Evolutionary conservation across 2,329 filamentous ascomycete species (phyloP).

Genomic region (Atkinsonella hypoxylon): DNA sequence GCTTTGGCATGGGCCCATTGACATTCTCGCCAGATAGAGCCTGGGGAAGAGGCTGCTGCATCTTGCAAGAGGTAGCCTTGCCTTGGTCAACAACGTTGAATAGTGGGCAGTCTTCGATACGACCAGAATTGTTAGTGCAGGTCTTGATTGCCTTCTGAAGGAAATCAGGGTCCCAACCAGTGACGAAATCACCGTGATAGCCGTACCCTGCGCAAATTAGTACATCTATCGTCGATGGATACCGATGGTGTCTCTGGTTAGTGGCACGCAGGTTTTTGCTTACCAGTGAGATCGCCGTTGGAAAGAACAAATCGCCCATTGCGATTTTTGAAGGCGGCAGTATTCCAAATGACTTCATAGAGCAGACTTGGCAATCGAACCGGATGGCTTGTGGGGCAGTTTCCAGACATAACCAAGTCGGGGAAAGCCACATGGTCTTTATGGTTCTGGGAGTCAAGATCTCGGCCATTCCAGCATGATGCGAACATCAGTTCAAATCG

Average conservation of each 20-base stretch:
- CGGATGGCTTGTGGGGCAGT: slow-evolving; percentile 58
- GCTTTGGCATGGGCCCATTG: slow-evolving; percentile 36
- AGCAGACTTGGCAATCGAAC: slow-evolving; percentile 63
- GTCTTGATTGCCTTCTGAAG: slow-evolving; percentile 60
- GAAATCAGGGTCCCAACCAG: slow-evolving; percentile 60
- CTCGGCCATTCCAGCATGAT: slow-evolving; percentile 70
- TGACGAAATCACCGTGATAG: slow-evolving; percentile 72
- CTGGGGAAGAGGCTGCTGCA: slow-evolving; percentile 41
- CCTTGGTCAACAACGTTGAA: slow-evolving; percentile 58
- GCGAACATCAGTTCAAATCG: slow-evolving; percentile 81
- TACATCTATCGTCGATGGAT: not conserved
- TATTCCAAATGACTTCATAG: slow-evolving; percentile 79
- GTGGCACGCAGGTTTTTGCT: slow-evolving; percentile 12
- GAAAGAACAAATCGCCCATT: slow-evolving; percentile 62
- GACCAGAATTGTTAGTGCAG: slow-evolving; percentile 61
- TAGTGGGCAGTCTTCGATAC: slow-evolving; percentile 60
- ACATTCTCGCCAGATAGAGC: slow-evolving; percentile 48
- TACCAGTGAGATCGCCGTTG: slow-evolving; percentile 67
- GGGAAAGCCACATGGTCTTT: slow-evolving; percentile 67
- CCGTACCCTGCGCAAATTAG: slow-evolving; percentile 44
- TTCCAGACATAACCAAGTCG: slow-evolving; percentile 60
- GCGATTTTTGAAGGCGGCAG: slow-evolving; percentile 47
- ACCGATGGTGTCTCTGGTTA: too few species aligned
- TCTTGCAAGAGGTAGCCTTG: slow-evolving; percentile 46
- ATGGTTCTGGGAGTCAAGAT: slow-evolving; percentile 42